phyloP scores from a whole-genome alignment of 78 protist genomes.

The Dictyostelium capitatum region DNA sequence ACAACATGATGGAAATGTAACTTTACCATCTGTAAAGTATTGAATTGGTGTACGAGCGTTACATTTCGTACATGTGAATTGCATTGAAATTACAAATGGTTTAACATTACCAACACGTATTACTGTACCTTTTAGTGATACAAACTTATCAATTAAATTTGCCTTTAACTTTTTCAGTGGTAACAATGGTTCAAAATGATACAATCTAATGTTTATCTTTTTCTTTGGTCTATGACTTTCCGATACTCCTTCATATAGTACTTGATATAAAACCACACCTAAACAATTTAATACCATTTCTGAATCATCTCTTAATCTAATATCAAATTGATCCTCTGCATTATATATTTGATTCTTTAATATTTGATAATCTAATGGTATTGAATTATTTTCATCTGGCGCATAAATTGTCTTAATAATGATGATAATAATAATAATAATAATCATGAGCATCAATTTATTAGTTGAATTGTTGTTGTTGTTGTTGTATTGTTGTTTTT shows the following conservation, averaged over 20 bases:
- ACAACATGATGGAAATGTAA: constrained; percentile 62
- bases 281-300: constrained; percentile 77
- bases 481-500: neutral
- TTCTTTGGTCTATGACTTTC: constrained; percentile 28
- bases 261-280: constrained; percentile 45
- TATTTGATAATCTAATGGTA: constrained; percentile 35
- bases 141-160: constrained; percentile 77
- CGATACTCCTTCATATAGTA: constrained; percentile 6
- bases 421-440: neutral
- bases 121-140: constrained; percentile 93
- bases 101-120: constrained; percentile 92
- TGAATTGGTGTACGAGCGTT: neutral
- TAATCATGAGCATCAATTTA: neutral
- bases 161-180: constrained; percentile 19
- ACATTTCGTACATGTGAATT: constrained; percentile 64
- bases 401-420: constrained; percentile 33
- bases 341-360: constrained; percentile 30
- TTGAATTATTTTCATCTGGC: constrained; percentile 61
- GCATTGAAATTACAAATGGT: constrained; percentile 88
- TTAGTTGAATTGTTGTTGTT: neutral
- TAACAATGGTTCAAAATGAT: constrained; percentile 29
- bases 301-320: constrained; percentile 43
- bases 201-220: constrained; percentile 37
- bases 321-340: constrained; percentile 23
- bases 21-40: constrained; percentile 52